A percentile compares a stretch with the other conserved stretches of the same genome.
Evolutionary conservation across 768 basidiomycete genomes (phyloP).

Genomic region (Steccherinum ochraceum): DNA sequence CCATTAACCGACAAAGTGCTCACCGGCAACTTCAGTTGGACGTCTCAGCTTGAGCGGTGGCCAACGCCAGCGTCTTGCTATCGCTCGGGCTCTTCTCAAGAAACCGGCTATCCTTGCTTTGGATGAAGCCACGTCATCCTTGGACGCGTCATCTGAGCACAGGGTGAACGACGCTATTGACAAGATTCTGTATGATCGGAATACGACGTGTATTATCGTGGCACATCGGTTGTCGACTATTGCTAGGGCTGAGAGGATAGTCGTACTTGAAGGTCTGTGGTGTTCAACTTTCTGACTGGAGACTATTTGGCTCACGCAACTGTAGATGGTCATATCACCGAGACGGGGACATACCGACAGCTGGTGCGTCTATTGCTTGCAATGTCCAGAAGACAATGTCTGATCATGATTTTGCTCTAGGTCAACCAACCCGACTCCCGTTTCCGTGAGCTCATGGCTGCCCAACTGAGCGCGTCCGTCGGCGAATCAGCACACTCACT

Average conservation of each 20-base stretch:
- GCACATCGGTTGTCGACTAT: slow-evolving; percentile 90
- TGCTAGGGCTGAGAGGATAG: slow-evolving; percentile 82
- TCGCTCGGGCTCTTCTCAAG: slow-evolving; percentile 82
- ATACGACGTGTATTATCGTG: slow-evolving; percentile 85
- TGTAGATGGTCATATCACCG: slow-evolving; percentile 69
- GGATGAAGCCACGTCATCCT: slow-evolving; percentile 84
- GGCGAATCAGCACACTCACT: slow-evolving; percentile 10
- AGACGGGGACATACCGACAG: slow-evolving; percentile 76
- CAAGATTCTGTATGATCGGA: slow-evolving; percentile 69
- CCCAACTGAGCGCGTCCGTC: slow-evolving; percentile 60
- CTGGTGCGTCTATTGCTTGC: slow-evolving; percentile 41
- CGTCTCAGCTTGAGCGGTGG: slow-evolving; percentile 70
- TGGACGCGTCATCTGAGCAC: slow-evolving; percentile 86
- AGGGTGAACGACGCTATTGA: slow-evolving; percentile 89
- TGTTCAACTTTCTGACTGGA: neutral
- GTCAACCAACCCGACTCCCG: slow-evolving; percentile 65
- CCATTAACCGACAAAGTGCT: neutral
- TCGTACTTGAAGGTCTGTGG: slow-evolving; percentile 75
- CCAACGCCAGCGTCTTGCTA: slow-evolving; percentile 76
- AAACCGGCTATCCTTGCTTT: slow-evolving; percentile 84
- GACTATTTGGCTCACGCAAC: neutral
- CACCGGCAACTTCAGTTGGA: slow-evolving; percentile 61
- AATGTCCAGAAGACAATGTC: neutral
- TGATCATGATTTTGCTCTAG: slow-evolving; percentile 27
- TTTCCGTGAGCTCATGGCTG: slow-evolving; percentile 85